Percentiles rank a stretch among this genome's conserved stretches.
These are phyloP conservation scores for Colletotrichum truncatum DNA, from an alignment of 2,329 filamentous ascomycete genomes.

Conservation along the genomic window DNA sequence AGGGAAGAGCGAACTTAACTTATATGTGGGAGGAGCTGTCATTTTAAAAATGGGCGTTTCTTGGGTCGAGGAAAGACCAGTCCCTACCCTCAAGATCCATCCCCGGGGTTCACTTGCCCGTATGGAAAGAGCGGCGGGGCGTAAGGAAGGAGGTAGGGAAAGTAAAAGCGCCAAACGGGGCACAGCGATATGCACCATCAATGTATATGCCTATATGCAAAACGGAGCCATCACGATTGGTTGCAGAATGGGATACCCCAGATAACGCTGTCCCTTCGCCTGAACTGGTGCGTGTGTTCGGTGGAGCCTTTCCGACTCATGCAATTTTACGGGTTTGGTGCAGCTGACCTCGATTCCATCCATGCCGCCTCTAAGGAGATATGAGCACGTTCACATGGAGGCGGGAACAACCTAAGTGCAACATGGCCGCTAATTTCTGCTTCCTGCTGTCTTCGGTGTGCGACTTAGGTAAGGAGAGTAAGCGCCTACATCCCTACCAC, in stretches of 20 bases:
- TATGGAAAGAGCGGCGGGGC: constrained; percentile 24
- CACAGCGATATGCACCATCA: background rate
- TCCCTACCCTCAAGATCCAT: constrained; percentile 14
- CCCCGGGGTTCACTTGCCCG: constrained; percentile 13
- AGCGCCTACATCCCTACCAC: background rate
- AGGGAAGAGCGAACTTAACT: background rate
- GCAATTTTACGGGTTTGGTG: constrained; percentile 24
- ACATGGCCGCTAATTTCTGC: background rate
- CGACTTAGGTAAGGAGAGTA: background rate
- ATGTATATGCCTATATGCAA: constrained; percentile 1
- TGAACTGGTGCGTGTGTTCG: background rate
- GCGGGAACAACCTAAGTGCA: background rate
- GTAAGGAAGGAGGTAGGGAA: constrained; percentile 19
- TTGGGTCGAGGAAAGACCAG: constrained; percentile 7
- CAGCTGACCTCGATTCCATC: constrained; percentile 7
- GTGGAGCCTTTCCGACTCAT: constrained; percentile 14
- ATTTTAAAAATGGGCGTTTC: constrained; percentile 24
- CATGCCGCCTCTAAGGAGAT: constrained; percentile 6
- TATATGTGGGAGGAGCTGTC: constrained; percentile 14
- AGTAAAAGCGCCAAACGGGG: constrained; percentile 17
- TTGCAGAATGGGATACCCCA: constrained; percentile 23
- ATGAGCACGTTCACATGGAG: background rate
- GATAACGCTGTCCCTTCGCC: constrained; percentile 3
- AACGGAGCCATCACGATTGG: background rate
- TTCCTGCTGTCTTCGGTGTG: background rate